These are phyloP conservation scores for Favolaschia claudopus DNA, from an alignment of 768 basidiomycete genomes.

Conservation along the genomic window DNA sequence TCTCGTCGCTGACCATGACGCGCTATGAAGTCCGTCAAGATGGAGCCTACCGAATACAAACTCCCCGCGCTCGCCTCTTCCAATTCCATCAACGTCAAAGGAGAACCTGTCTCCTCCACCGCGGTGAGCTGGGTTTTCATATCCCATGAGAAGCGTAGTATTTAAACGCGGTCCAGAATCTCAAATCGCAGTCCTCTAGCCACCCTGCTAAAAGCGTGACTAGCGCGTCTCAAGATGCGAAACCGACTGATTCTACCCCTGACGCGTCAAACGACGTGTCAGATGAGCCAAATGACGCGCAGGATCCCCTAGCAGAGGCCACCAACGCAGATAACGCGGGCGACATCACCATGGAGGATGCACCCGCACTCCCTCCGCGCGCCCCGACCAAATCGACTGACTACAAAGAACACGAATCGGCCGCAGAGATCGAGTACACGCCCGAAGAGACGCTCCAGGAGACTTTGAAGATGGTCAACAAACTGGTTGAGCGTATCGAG, in stretches of 20 bases:
- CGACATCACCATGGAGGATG: constrained; percentile 12
- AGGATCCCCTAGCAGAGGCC: constrained; percentile 7
- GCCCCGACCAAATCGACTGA: constrained; percentile 23
- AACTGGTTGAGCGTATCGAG: constrained; percentile 38
- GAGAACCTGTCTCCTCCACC: constrained; percentile 39
- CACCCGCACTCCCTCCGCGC: background rate
- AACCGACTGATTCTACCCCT: background rate
- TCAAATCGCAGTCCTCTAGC: too few relatives aligned
- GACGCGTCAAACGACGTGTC: background rate
- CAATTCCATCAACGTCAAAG: constrained; percentile 31
- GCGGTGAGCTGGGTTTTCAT: too few relatives aligned
- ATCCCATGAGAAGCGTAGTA: background rate
- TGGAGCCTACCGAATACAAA: constrained; percentile 14
- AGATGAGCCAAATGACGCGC: background rate
- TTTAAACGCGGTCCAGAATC: background rate
- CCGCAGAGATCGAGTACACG: constrained; percentile 52
- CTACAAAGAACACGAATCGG: constrained; percentile 47
- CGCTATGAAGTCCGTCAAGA: constrained; percentile 21
- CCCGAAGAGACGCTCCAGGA: constrained; percentile 59
- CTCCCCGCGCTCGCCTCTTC: constrained; percentile 11
- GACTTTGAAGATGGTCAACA: constrained; percentile 53
- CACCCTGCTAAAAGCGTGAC: too few relatives aligned
- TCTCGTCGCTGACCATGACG: constrained; percentile 9
- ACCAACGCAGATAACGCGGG: background rate
- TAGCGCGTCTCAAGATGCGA: too few relatives aligned